phyloP scores from a whole-genome alignment of 2,329 filamentous ascomycete species.

The Colletotrichum sp. region DNA sequence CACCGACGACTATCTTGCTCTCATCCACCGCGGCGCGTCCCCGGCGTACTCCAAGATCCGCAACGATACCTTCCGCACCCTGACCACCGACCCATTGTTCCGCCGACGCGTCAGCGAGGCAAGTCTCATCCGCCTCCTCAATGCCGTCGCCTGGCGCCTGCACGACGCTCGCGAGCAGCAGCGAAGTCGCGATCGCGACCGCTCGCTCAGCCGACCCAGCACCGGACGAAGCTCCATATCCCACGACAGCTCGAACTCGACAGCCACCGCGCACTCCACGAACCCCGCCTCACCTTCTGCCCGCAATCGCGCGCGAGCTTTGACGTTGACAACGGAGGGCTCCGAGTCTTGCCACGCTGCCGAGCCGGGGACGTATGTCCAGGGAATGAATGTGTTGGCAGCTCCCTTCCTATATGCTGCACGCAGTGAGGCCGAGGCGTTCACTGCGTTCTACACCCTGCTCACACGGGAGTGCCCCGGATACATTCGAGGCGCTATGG shows the following conservation, averaged over 20 bases:
- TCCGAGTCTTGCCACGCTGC: conserved; percentile 52
- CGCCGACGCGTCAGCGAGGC: conserved; percentile 94
- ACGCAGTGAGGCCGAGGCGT: conserved; percentile 93
- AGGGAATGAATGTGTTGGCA: conserved; percentile 98
- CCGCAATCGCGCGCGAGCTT: conserved; percentile 58
- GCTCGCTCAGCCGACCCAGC: conserved; percentile 36
- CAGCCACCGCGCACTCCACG: conserved; percentile 41
- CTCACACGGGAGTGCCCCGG: conserved; percentile 89
- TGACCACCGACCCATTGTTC: conserved; percentile 97
- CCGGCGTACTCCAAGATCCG: conserved; percentile 97
- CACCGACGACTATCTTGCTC: conserved; percentile 86
- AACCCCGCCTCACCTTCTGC: conserved; percentile 46
- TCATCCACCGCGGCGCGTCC: conserved; percentile 92
- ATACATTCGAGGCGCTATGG: conserved; percentile 96
- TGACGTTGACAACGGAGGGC: conserved; percentile 68
- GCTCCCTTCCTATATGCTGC: conserved; percentile 96
- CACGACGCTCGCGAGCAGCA: conserved; percentile 74
- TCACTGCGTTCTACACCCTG: conserved; percentile 86
- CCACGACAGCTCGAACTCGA: conserved; percentile 27
- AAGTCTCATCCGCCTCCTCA: conserved; percentile 90
- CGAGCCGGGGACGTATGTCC: conserved; percentile 88
- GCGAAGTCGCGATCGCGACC: conserved; percentile 31
- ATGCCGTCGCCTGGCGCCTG: conserved; percentile 92
- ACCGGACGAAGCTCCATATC: conserved; percentile 40
- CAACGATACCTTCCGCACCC: conserved; percentile 96